Conservation (phyloP, 352 stramenopile genomes). For the Pythium phragmiticola region DNA sequence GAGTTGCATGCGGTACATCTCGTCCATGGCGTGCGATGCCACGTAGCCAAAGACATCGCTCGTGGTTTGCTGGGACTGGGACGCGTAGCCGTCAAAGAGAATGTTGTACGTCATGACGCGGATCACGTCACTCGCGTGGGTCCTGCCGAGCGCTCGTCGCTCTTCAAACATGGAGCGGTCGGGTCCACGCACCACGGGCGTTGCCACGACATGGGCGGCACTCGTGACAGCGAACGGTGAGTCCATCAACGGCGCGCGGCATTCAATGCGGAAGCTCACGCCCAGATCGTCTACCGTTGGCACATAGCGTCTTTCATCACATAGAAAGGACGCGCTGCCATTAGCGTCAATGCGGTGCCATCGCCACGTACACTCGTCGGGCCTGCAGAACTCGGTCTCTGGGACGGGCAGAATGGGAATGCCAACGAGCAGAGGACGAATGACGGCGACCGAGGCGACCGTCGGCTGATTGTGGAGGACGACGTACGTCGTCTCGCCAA, state of each 20-base stretch:
- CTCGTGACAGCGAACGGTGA: conserved; percentile 39
- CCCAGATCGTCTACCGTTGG: conserved; percentile 43
- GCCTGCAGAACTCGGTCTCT: conserved; percentile 59
- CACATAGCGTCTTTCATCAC: conserved; percentile 35
- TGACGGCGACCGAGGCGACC: conserved; percentile 43
- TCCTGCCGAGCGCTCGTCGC: conserved; percentile 27
- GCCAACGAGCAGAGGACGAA: conserved; percentile 47
- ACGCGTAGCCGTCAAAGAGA: conserved; percentile 72
- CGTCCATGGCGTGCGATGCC: conserved; percentile 38
- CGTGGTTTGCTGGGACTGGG: conserved; percentile 47
- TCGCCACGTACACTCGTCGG: conserved; percentile 58
- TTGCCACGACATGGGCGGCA: conserved; percentile 34
- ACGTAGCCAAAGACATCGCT: conserved; percentile 67
- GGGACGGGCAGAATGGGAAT: conserved; percentile 48
- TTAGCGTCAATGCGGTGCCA: conserved; percentile 46
- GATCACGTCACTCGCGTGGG: conserved; percentile 32
- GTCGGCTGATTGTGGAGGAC: conserved; percentile 64
- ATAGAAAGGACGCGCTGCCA: conserved; percentile 17
- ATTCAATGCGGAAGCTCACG: conserved; percentile 54
- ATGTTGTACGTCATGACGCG: conserved; percentile 86
- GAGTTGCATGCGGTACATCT: conserved; percentile 74
- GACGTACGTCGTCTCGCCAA: conserved; percentile 44
- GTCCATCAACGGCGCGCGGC: conserved; percentile 38
- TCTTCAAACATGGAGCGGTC: conserved; percentile 52
- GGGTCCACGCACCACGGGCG: conserved; percentile 37